A percentile compares a stretch with the other conserved stretches of the same genome.
Conservation (phyloP, 2,329 filamentous ascomycete genomes). For the Bipolaris cookei region DNA sequence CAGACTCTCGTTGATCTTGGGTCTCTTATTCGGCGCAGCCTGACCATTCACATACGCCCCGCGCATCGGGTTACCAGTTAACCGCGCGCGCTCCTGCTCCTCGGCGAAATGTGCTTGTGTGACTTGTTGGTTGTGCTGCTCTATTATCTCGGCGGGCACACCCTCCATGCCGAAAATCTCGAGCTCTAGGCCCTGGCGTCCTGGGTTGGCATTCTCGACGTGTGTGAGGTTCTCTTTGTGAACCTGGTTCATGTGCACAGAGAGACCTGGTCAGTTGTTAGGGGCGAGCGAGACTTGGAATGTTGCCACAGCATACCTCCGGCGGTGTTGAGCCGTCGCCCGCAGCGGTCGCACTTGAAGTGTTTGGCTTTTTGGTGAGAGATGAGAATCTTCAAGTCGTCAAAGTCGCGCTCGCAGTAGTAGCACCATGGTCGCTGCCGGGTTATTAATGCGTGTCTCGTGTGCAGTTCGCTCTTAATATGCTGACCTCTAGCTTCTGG, state of each 20-base stretch:
- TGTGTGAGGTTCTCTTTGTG: constrained; percentile 89
- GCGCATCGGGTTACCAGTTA: constrained; percentile 82
- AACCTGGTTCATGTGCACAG: constrained; percentile 97
- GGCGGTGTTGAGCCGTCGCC: constrained; percentile 86
- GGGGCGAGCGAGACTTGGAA: neutral
- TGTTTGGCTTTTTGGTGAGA: constrained; percentile 99
- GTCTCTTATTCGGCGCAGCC: constrained; percentile 60
- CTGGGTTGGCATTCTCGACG: constrained; percentile 91
- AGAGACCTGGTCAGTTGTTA: constrained; percentile 68
- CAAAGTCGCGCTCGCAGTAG: constrained; percentile 99
- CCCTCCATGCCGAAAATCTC: constrained; percentile 99
- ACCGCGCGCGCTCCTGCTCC: constrained; percentile 79
- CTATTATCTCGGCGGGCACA: constrained; percentile 82
- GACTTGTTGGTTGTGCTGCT: constrained; percentile 85
- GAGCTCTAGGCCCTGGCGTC: constrained; percentile 82
- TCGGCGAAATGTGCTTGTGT: constrained; percentile 83
- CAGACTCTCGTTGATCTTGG: constrained; percentile 72
- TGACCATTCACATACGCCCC: constrained; percentile 50
- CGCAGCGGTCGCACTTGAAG: constrained; percentile 95
- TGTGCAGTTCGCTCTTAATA: neutral
- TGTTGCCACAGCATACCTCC: constrained; percentile 68
- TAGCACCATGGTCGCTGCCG: constrained; percentile 85
- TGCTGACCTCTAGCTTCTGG: constrained; percentile 70
- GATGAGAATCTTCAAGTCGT: constrained; percentile 94
- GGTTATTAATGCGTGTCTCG: constrained; percentile 5